A percentile compares a stretch with the other conserved stretches of the same genome.
Conservation (phyloP, 2,329 filamentous ascomycete genomes). For the Chrysoporthe deuterocubensis region DNA sequence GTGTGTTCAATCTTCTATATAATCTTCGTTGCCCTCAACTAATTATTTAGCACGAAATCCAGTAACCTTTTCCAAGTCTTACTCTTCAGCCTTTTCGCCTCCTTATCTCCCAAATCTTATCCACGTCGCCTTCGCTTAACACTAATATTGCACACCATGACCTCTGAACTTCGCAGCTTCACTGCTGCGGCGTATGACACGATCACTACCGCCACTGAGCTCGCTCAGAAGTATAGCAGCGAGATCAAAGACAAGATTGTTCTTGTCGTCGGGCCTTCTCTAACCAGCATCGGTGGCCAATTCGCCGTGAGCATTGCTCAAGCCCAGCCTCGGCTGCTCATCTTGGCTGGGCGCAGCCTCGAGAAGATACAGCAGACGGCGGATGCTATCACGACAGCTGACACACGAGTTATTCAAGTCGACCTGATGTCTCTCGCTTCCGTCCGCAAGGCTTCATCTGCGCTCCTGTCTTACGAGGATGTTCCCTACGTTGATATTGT, state of each 20-base stretch:
- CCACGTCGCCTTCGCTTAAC: not conserved
- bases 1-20: not conserved
- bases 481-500: conserved; percentile 5
- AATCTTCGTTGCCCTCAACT: not conserved
- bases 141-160: not conserved
- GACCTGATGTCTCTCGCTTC: conserved; percentile 9
- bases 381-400: conserved; percentile 5
- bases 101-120: not conserved
- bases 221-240: conserved; percentile 5
- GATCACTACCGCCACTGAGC: conserved; percentile 2
- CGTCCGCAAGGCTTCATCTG: not conserved
- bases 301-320: not conserved
- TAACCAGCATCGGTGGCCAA: not conserved
- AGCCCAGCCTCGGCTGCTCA: conserved; percentile 5
- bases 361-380: conserved; percentile 2
- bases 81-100: too few species aligned
- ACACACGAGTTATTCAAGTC: not conserved
- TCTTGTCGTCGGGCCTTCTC: not conserved
- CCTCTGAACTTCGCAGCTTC: not conserved
- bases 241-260: conserved; percentile 12
- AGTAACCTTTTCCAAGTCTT: not conserved
- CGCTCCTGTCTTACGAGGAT: not conserved
- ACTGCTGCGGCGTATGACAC: not conserved
- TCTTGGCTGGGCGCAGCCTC: not conserved
- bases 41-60: not conserved